Evolutionary conservation across 192 early-diverging fungal species (phyloP).

Genomic region (Backusella parvicylindrica): DNA sequence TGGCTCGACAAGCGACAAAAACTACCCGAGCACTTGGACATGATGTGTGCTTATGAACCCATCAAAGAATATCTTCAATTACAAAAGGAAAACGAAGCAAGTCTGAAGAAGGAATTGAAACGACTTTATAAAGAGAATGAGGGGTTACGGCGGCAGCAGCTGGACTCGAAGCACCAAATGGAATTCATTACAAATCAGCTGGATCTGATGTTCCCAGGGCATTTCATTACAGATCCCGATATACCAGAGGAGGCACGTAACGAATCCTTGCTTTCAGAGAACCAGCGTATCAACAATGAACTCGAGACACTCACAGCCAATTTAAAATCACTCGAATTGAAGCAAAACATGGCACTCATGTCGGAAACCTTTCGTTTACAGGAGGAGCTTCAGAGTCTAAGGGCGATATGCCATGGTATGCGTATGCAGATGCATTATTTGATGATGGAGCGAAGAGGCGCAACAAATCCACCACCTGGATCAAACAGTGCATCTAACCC

Average conservation of each 20-base stretch:
- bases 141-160: background rate
- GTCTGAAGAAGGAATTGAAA: slow-evolving; percentile 43
- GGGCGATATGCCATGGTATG: slow-evolving; percentile 61
- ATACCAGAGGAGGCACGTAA: slow-evolving; percentile 27
- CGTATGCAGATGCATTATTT: slow-evolving; percentile 68
- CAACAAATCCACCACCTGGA: background rate
- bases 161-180: background rate
- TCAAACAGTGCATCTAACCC: background rate
- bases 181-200: slow-evolving; percentile 12
- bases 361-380: slow-evolving; percentile 60
- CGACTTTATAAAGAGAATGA: slow-evolving; percentile 34
- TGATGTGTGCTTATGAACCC: slow-evolving; percentile 56
- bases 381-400: slow-evolving; percentile 65
- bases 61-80: slow-evolving; percentile 51
- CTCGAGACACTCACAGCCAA: slow-evolving; percentile 54
- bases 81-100: slow-evolving; percentile 41
- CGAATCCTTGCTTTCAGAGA: slow-evolving; percentile 47
- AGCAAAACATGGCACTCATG: slow-evolving; percentile 69
- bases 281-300: slow-evolving; percentile 49
- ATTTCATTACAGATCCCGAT: slow-evolving; percentile 17
- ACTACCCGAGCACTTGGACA: slow-evolving; percentile 36
- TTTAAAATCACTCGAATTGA: slow-evolving; percentile 56
- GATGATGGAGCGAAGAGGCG: slow-evolving; percentile 45
- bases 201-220: slow-evolving; percentile 26
- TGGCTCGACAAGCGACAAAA: slow-evolving; percentile 52